Conservation (phyloP, 352 stramenopile genomes). For the Phytophthora meadii region DNA sequence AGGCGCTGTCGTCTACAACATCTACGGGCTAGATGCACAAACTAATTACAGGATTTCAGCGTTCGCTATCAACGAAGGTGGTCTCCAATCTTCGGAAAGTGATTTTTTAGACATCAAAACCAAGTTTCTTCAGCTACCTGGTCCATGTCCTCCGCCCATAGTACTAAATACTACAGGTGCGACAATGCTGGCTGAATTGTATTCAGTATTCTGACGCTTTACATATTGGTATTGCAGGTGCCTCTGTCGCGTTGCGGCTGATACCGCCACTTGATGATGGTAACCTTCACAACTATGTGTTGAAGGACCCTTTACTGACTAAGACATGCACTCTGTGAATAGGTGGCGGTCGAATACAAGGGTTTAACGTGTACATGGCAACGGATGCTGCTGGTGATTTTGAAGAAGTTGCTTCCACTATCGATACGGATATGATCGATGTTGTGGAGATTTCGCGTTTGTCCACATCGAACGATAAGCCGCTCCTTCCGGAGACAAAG, state of each 20-base stretch:
- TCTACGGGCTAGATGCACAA: conserved; percentile 47
- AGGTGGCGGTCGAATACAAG: conserved; percentile 59
- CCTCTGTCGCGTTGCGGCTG: conserved; percentile 49
- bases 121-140: conserved; percentile 33
- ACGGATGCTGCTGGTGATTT: conserved; percentile 37
- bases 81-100: conserved; percentile 26
- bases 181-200: neutral
- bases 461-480: conserved; percentile 22
- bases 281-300: conserved; percentile 13
- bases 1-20: conserved; percentile 19
- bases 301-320: neutral
- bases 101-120: conserved; percentile 28
- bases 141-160: conserved; percentile 48
- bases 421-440: conserved; percentile 18
- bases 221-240: conserved; percentile 28
- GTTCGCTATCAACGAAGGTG: conserved; percentile 37
- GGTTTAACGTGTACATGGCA: conserved; percentile 67
- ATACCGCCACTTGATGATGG: conserved; percentile 52
- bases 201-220: too few relatives aligned
- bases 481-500: conserved; percentile 37
- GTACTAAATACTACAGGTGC: conserved; percentile 51
- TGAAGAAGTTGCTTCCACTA: conserved; percentile 45
- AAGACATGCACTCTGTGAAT: conserved; percentile 1
- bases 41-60: conserved; percentile 45
- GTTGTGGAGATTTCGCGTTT: conserved; percentile 46